Percentiles rank a stretch among this genome's conserved stretches.
These are phyloP conservation scores for Gentiana dahurica DNA, from an alignment of 257 asterid genomes.

Conservation along the genomic window DNA sequence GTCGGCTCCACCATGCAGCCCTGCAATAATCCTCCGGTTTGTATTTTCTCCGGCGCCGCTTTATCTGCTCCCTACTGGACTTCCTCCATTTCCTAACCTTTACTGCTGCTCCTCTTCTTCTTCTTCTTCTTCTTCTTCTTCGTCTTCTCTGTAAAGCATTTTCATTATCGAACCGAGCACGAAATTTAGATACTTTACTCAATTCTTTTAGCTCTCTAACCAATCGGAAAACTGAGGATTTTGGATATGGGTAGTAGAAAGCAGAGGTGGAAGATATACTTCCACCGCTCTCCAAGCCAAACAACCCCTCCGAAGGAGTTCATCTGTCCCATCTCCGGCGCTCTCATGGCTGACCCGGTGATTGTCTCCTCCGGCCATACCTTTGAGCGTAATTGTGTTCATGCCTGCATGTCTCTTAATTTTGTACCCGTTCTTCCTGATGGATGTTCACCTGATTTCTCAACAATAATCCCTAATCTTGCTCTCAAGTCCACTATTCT, in stretches of 20 bases:
- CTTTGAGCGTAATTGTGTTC: slow-evolving; percentile 68
- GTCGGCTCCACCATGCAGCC: not conserved
- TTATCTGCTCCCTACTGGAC: not conserved
- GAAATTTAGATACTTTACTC: too few species aligned
- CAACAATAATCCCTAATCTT: slow-evolving; percentile 70
- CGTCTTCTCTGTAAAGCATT: not conserved
- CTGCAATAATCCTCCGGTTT: too few species aligned
- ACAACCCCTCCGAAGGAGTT: slow-evolving; percentile 49
- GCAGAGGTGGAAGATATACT: slow-evolving; percentile 62
- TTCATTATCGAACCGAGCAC: not conserved
- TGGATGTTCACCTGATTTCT: slow-evolving; percentile 48
- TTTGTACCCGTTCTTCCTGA: slow-evolving; percentile 47
- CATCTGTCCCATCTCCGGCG: slow-evolving; percentile 58
- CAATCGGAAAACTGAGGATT: not conserved
- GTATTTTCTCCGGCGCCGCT: too few species aligned
- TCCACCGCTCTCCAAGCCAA: slow-evolving; percentile 39
- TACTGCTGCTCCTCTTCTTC: not conserved
- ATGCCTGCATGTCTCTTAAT: slow-evolving; percentile 58
- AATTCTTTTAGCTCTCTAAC: too few species aligned
- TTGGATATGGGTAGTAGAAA: slow-evolving; percentile 34
- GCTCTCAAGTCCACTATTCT: slow-evolving; percentile 72
- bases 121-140: not conserved
- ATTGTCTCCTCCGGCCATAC: slow-evolving; percentile 81
- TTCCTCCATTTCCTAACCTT: not conserved
- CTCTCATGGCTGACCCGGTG: slow-evolving; percentile 88